Evolutionary conservation across 202 grass and related monocot species (phyloP).

Genomic region (Carex sylvatica): DNA sequence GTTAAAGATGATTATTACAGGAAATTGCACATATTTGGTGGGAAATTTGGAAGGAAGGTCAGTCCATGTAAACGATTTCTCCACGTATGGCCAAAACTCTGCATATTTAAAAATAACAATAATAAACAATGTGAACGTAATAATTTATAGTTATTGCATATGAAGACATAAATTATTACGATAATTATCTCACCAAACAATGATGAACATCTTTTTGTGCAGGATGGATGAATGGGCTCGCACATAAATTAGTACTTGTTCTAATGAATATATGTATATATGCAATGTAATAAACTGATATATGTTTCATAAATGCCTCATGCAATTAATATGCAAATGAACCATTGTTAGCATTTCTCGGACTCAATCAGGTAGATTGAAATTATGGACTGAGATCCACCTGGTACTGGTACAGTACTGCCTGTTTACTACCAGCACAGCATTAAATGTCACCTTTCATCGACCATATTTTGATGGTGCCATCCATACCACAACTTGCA

Average conservation of each 20-base stretch:
- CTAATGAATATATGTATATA: not conserved
- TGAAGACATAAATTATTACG: conserved; percentile 23
- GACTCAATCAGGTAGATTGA: not conserved
- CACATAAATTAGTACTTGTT: not conserved
- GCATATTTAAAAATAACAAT: conserved; percentile 17
- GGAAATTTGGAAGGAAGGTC: conserved; percentile 97
- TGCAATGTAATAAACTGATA: not conserved
- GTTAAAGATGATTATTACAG: conserved; percentile 38
- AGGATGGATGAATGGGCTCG: not conserved
- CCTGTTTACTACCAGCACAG: not conserved
- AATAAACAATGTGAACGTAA: conserved; percentile 22
- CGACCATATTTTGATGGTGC: conserved; percentile 96
- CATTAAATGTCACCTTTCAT: conserved; percentile 70
- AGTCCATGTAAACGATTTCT: conserved; percentile 96
- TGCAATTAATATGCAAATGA: conserved; percentile 5
- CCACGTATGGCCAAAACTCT: conserved; percentile 99
- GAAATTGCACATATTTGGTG: conserved; percentile 97
- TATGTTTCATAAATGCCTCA: no score
- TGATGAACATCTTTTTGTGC: not conserved
- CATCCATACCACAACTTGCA: conserved; percentile 96
- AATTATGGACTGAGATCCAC: not conserved
- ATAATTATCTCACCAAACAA: not conserved
- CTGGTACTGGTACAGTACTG: not conserved
- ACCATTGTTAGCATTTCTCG: not conserved
- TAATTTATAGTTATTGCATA: not conserved